Evolutionary conservation across 768 basidiomycete genomes (phyloP), one percentile per base, ranked within the genome.

Genomic region (Naganishia antarctica): DNA sequence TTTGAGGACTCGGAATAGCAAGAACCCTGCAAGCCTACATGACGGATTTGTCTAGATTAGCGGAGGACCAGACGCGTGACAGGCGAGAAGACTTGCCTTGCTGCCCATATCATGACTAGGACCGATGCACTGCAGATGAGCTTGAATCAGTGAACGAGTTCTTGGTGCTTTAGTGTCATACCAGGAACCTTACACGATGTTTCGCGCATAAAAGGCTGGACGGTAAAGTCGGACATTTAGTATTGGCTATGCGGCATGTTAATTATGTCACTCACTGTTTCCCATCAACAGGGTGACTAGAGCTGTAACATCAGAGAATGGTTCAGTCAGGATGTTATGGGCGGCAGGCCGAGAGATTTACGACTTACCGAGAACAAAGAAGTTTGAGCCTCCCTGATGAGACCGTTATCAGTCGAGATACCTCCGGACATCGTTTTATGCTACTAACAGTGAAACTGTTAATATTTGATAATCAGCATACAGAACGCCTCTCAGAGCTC

Each of bases 1-100:
- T 70, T 85, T 86, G 46, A 88, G 70, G 4, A 88, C 86, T n/a
- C 86, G 83, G 76, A 83, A 85, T 28, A 87, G 80, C 4, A 87
- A 79, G 75, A 87, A 88, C 0, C 83, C 85, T 81, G 83, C 83
- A 18, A 86, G 81, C 21, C 53, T 57, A 9, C n/a, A n/a, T n/a
- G n/a, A n/a, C n/a, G n/a, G n/a, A n/a, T n/a, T n/a, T n/a, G n/a
- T n/a, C n/a, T n/a, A n/a, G n/a, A n/a, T n/a, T n/a, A n/a, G n/a
- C n/a, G n/a, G n/a, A n/a, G n/a, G n/a, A n/a, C n/a, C n/a, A n/a
- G n/a, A n/a, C n/a, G n/a, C n/a, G n/a, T n/a, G n/a, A n/a, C n/a
- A 21, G 13, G 28, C 11, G 47, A 13, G 25, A 49, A 21, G 53
- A 40, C 53, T 37, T 40, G 40, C 34, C 86, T 76, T 13, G 80